Evolutionary conservation across 192 early-diverging fungal species (phyloP), one percentile per base, ranked within the genome.

Genomic region (Coemansia sp.): DNA sequence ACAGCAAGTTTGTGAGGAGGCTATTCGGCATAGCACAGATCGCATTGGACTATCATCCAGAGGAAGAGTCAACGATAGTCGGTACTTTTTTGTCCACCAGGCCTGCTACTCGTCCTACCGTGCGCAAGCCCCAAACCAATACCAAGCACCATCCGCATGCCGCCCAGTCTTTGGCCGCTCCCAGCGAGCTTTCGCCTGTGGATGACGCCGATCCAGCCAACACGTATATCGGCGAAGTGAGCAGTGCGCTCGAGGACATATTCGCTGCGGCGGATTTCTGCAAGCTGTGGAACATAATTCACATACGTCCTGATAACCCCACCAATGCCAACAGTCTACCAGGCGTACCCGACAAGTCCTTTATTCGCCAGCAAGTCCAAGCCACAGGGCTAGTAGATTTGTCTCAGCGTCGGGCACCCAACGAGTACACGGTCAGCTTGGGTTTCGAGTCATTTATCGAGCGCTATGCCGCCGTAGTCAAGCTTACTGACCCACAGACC

Each of bases 241-340:
- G 88, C 79, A 74, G 73, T n/a, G 90, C 92, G 3, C 75, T 96
- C 1, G 87, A 93, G 40, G 93, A 97, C 66, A 80, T 98, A 66
- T 79, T 92, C 36, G 86, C 91, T 7, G 92, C 96, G 1, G 87
- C 95, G 55, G 74, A 85, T 22, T 88, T 91, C 57, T 95, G 95
- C 38, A 87, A 87, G 43, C 77, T 90, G 7, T 98, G 95, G 93
- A 86, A 91, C 40, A 86, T 97, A 9, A 83, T 93, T 65, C 96
- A 96, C 83, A 80, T 97, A 20, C 78, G 89, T 33, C 89, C 94
- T 7, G 90, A 93, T 65, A 88, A 89, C 70, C 80, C 75, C 0
- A 60, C 49, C 31, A 51, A 24, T 27, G 13, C 40, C 5, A 64
- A 29, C 33, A 34, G 71, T 10, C 85, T 86, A 20, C 63, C 75